Percentiles rank a stretch among this genome's conserved stretches.
Conservation (phyloP, 2,329 filamentous ascomycete species). For the Paecilomyces fulvus region DNA sequence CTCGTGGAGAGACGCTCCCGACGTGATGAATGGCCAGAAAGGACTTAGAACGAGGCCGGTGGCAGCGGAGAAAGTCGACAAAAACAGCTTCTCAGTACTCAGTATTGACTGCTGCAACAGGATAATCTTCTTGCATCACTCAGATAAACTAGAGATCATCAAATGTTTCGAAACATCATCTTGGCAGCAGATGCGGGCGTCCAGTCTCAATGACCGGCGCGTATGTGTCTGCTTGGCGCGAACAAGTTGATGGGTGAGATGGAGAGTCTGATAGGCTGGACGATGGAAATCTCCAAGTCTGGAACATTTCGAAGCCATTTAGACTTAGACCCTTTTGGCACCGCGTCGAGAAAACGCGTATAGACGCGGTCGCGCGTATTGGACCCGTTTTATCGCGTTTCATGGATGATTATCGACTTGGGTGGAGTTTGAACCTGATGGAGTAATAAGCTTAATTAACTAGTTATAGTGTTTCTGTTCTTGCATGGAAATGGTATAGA, state of each 20-base stretch:
- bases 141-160: background rate
- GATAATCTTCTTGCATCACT: background rate
- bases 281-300: background rate
- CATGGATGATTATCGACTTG: background rate
- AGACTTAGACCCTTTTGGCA: background rate
- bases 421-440: background rate
- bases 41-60: background rate
- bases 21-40: slow-evolving; percentile 10
- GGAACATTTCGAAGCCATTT: background rate
- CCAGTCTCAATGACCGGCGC: background rate
- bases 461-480: background rate
- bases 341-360: background rate
- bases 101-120: background rate
- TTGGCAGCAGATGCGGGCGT: background rate
- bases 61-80: background rate
- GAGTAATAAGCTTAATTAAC: background rate
- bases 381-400: background rate
- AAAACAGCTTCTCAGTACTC: no score
- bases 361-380: background rate
- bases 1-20: slow-evolving; percentile 5
- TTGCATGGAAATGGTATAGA: background rate
- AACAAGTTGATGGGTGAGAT: background rate
- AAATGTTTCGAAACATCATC: background rate
- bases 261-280: background rate
- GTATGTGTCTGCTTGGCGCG: background rate